phyloP scores from a whole-genome alignment of 2,329 filamentous ascomycete species.

The Fusarium sarcochroum region DNA sequence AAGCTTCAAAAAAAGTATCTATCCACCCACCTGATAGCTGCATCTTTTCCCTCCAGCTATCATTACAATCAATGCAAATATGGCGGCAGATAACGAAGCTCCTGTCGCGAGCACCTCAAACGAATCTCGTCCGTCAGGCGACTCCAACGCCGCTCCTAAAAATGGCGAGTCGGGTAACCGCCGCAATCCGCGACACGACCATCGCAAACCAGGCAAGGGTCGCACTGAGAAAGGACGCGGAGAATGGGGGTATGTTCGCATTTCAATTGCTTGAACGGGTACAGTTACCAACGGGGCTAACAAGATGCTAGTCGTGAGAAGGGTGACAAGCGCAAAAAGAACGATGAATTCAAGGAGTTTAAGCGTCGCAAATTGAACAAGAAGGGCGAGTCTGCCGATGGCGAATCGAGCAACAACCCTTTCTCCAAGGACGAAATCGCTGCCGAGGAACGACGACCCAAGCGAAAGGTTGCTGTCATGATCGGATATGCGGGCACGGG shows the following conservation, averaged over 20 bases:
- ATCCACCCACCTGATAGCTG: constrained; percentile 18
- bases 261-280: constrained; percentile 7
- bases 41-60: constrained; percentile 4
- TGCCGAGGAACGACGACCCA: constrained; percentile 87
- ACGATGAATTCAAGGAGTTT: constrained; percentile 58
- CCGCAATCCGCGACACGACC: constrained; percentile 50
- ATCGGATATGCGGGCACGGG: constrained; percentile 96
- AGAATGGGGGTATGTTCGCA: constrained; percentile 50
- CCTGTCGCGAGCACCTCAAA: constrained; percentile 46
- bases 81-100: constrained; percentile 52
- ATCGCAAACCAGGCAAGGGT: constrained; percentile 49
- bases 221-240: constrained; percentile 51
- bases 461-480: constrained; percentile 96
- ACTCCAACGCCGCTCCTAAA: constrained; percentile 36
- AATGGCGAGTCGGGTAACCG: constrained; percentile 43
- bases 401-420: constrained; percentile 57
- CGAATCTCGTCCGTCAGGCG: constrained; percentile 36
- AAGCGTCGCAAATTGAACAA: constrained; percentile 60
- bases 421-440: constrained; percentile 86
- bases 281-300: constrained; percentile 53
- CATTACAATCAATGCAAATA: constrained; percentile 49
- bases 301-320: constrained; percentile 54
- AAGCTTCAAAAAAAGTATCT: constrained; percentile 30
- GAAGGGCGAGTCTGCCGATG: constrained; percentile 52
- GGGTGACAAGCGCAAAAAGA: constrained; percentile 57